Base-by-base conservation (phyloP, 352 stramenopile genomes). In the Globisporangium apiculatum region DNA sequence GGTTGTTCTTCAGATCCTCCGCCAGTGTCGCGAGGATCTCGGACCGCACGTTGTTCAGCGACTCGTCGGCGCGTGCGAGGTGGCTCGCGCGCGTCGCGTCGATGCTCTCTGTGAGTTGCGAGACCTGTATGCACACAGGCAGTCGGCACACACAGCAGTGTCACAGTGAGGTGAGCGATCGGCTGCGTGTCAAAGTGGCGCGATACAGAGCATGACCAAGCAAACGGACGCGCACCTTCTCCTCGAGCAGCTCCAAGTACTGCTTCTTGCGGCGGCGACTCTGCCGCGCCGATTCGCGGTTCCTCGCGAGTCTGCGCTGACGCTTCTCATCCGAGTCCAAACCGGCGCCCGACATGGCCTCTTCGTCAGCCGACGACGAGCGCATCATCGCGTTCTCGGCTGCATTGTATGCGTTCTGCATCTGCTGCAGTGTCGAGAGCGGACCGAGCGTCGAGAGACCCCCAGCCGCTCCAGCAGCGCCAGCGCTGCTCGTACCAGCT, bases 221-320 rank as follows among this genome's bases (percentile, higher is more conserved):
- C 45, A 17, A 7, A 12, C 8, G 35, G 15, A 42, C 38, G 59
- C 62, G 0, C 12, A 88, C 83, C 70, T 95, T 95, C 52, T 94
- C 86, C 68, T 95, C 86, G 7, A 95, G 62, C 24, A 95, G 64
- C 66, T 95, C 86, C 38, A 95, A 54, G 52, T 95, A 95, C 64
- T 95, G 86, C 54, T 95, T 95, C 76, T 95, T 95, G 40, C 86
- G 83, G 50, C 86, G 83, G 14, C 86, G 86, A 61, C 86, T 95
- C 66, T 95, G 86, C 41, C 86, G 82, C 6, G 86, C 86, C 4
- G 86, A 95, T 68, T 95, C 86, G n/a, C 86, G 80, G 66, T 95
- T 95, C 51, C 86, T 74, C 46, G 84, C 85, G 14, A 95, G 64
- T 51, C 79, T 83, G 43, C 81, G 78, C 69, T 91, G 81, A 5